Percentiles rank a stretch among this genome's conserved stretches.
Conservation (phyloP, 1,284 basidiomycete genomes). For the Cryptococcus sp. region DNA sequence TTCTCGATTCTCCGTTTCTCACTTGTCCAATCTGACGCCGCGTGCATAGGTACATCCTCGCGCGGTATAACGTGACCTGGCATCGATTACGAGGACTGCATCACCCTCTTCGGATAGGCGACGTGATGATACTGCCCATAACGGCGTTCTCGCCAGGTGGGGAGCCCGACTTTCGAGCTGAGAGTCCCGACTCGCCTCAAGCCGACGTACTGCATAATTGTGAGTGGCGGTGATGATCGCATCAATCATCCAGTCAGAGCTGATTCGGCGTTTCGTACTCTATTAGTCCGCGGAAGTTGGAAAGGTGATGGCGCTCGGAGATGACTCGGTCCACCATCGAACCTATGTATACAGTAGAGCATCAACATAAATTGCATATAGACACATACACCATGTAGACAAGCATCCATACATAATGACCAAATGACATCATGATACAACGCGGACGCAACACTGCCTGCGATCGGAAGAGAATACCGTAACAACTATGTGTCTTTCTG, state of each 20-base stretch:
- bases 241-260: not conserved
- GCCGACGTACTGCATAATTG: slow-evolving; percentile 43
- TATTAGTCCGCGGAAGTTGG: slow-evolving; percentile 37
- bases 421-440: no score
- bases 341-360: no score
- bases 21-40: not conserved
- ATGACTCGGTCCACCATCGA: not conserved
- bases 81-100: slow-evolving; percentile 44
- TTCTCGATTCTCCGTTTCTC: not conserved
- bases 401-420: no score
- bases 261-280: not conserved
- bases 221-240: slow-evolving; percentile 14
- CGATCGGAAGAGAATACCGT: no score
- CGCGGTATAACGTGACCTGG: slow-evolving; percentile 51
- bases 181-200: slow-evolving; percentile 34
- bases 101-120: slow-evolving; percentile 50
- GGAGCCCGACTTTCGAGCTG: slow-evolving; percentile 37
- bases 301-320: slow-evolving; percentile 25
- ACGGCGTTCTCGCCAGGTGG: slow-evolving; percentile 49
- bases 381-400: no score
- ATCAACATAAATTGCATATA: no score
- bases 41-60: slow-evolving; percentile 42
- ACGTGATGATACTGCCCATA: slow-evolving; percentile 52
- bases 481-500: no score
- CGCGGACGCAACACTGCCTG: no score